Conservation (phyloP, 1,284 basidiomycete species). For the Ganoderma leucocontextum region DNA sequence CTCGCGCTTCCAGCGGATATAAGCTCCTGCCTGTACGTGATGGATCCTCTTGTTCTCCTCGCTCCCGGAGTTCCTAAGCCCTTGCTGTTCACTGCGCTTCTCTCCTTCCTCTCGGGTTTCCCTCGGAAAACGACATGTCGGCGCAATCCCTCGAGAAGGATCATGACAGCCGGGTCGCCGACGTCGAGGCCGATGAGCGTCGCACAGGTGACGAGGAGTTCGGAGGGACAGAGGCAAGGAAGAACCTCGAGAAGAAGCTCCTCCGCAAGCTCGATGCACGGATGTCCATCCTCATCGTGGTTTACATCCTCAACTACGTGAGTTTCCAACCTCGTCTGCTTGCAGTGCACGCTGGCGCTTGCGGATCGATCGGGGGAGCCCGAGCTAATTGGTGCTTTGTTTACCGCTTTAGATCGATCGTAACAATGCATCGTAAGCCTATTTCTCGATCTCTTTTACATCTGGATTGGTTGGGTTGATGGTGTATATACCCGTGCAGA, state of each 20-base stretch:
- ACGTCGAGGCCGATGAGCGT: slow-evolving; percentile 27
- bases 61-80: slow-evolving; percentile 22
- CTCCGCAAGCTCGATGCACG: slow-evolving; percentile 68
- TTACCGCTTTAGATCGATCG: slow-evolving; percentile 60
- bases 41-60: slow-evolving; percentile 16
- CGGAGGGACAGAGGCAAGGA: slow-evolving; percentile 50
- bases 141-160: slow-evolving; percentile 26
- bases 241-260: slow-evolving; percentile 59
- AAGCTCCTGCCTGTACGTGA: slow-evolving; percentile 32
- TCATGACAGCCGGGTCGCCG: slow-evolving; percentile 12
- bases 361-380: not conserved
- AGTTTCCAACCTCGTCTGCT: slow-evolving; percentile 22
- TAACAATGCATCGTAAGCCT: slow-evolving; percentile 66
- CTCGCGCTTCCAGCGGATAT: slow-evolving; percentile 24
- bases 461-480: not conserved
- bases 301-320: slow-evolving; percentile 76
- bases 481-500: slow-evolving; percentile 40
- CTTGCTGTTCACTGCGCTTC: slow-evolving; percentile 3
- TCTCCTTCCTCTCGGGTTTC: not conserved
- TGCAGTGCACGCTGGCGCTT: not conserved
- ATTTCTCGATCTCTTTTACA: not conserved
- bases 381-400: slow-evolving; percentile 28
- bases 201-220: slow-evolving; percentile 47
- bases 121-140: slow-evolving; percentile 19
- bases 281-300: slow-evolving; percentile 71